Percentiles rank a stretch among this genome's conserved stretches.
Evolutionary conservation across 2,329 filamentous ascomycete species (phyloP).

Genomic region (Fusarium begoniae): DNA sequence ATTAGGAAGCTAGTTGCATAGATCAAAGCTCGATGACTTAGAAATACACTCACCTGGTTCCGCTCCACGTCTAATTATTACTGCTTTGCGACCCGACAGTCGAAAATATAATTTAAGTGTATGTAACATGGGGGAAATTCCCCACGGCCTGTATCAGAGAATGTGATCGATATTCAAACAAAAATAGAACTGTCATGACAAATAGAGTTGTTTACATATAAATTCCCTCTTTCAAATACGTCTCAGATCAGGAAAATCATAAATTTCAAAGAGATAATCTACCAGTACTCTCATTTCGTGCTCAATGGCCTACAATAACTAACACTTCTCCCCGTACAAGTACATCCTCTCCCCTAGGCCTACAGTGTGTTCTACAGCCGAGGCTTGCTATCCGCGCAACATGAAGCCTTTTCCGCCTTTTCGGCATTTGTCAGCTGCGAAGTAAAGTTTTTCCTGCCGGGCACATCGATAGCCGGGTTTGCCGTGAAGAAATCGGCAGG

Average conservation of each 20-base stretch:
- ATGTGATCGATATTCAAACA: too few relatives aligned
- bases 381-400: background rate
- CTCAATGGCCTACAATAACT: too few relatives aligned
- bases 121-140: fast-evolving
- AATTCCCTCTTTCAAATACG: fast-evolving
- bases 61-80: fast-evolving
- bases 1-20: fast-evolving
- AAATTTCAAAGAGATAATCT: fast-evolving
- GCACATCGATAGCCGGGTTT: constrained; percentile 1
- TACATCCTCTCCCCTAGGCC: too few relatives aligned
- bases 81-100: fast-evolving
- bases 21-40: background rate
- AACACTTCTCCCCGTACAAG: too few relatives aligned
- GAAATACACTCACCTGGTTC: fast-evolving
- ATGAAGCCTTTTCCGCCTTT: fast-evolving
- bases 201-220: fast-evolving
- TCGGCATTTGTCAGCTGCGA: background rate
- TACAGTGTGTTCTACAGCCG: background rate
- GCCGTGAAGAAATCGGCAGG: constrained; percentile 5
- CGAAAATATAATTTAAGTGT: background rate
- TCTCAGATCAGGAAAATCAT: fast-evolving
- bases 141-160: too few relatives aligned
- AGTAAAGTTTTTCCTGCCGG: background rate
- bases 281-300: background rate
- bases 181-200: too few relatives aligned